Percentiles rank a stretch among this genome's conserved stretches.
phyloP scores from a whole-genome alignment of 768 basidiomycete genomes.

The Paxillus ammoniavirescens region DNA sequence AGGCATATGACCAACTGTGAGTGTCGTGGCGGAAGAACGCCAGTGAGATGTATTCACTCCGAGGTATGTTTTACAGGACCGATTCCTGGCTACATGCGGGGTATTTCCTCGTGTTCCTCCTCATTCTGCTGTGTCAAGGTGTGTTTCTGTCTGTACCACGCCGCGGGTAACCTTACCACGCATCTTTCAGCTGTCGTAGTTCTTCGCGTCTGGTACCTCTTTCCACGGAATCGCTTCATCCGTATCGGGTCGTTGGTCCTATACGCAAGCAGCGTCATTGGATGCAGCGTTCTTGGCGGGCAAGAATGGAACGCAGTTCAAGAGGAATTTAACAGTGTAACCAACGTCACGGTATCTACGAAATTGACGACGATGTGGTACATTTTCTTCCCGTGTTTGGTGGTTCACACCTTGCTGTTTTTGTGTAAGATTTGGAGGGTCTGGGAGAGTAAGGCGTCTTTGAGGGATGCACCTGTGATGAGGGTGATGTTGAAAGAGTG shows the following conservation, averaged over 20 bases:
- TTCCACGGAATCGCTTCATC: constrained; percentile 29
- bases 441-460: constrained; percentile 30
- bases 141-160: neutral
- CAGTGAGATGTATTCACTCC: neutral
- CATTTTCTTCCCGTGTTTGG: neutral
- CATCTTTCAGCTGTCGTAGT: constrained; percentile 35
- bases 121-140: constrained; percentile 32
- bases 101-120: constrained; percentile 28
- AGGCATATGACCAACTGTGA: neutral
- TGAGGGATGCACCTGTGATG: constrained; percentile 31
- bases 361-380: neutral
- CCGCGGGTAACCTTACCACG: neutral
- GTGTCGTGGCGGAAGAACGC: neutral
- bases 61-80: neutral
- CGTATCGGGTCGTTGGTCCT: constrained; percentile 28
- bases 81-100: constrained; percentile 1
- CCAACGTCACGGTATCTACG: neutral
- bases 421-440: constrained; percentile 36
- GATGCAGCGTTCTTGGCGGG: constrained; percentile 32
- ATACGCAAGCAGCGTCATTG: constrained; percentile 29
- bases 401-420: constrained; percentile 34
- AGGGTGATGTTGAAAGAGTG: constrained; percentile 42
- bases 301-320: constrained; percentile 37
- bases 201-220: constrained; percentile 42
- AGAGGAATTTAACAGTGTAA: neutral